Conservation (phyloP, 202 grass and related monocot species). For the Schoenoplectus triqueter region DNA sequence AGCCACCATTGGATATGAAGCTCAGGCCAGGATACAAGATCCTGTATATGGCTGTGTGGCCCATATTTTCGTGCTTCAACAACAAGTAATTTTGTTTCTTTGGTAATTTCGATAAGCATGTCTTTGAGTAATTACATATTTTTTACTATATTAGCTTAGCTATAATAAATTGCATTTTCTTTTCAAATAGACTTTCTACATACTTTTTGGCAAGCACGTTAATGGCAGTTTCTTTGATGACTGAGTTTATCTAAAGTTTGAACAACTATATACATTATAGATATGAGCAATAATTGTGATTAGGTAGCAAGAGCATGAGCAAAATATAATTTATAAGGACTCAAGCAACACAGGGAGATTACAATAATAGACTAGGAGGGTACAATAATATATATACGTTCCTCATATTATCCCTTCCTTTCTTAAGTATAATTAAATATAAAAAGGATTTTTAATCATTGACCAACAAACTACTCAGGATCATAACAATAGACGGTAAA, state of each 20-base stretch:
- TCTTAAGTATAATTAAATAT: too few relatives aligned
- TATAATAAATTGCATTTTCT: too few relatives aligned
- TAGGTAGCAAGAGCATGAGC: background rate
- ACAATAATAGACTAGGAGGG: too few relatives aligned
- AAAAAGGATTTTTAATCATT: too few relatives aligned
- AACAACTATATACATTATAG: background rate
- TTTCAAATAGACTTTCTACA: too few relatives aligned
- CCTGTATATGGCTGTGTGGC: constrained; percentile 59
- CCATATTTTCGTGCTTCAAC: constrained; percentile 58
- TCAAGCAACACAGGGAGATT: too few relatives aligned
- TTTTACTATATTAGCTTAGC: too few relatives aligned
- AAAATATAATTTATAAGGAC: background rate
- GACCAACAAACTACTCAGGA: too few relatives aligned
- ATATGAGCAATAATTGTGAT: constrained; percentile 17
- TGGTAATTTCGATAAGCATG: background rate
- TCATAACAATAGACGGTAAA: too few relatives aligned
- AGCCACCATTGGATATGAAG: constrained; percentile 52
- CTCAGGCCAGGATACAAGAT: constrained; percentile 51
- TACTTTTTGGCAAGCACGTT: too few relatives aligned
- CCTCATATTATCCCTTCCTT: too few relatives aligned
- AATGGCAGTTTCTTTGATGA: background rate
- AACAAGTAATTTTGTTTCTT: constrained; percentile 39
- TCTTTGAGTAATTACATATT: background rate
- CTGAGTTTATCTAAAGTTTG: background rate
- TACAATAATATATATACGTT: too few relatives aligned